Percentiles rank a stretch among this genome's conserved stretches.
phyloP scores from a whole-genome alignment of 805 yeast genomes.

The Teunomyces lycoperdinae region DNA sequence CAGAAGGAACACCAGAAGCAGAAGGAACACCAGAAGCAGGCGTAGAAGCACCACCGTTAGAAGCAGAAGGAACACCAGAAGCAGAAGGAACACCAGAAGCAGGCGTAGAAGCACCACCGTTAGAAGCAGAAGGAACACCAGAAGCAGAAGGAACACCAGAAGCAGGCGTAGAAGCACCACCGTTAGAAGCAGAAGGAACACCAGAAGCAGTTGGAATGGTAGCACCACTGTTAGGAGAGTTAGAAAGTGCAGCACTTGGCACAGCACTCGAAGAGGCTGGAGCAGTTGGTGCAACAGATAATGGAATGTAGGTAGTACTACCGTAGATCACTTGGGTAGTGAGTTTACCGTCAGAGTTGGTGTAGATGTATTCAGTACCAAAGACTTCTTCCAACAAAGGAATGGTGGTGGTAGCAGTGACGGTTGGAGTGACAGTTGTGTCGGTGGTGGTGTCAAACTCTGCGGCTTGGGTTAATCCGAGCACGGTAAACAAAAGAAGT shows the following conservation, averaged over 20 bases:
- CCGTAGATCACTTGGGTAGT: slow-evolving; percentile 27
- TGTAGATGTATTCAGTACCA: slow-evolving; percentile 30
- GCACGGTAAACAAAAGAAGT: slow-evolving; percentile 6
- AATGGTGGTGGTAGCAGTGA: slow-evolving; percentile 30
- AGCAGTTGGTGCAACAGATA: slow-evolving; percentile 3
- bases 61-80: background rate
- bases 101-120: slow-evolving; percentile 1
- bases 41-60: slow-evolving; percentile 4
- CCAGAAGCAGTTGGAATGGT: background rate
- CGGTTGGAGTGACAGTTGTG: slow-evolving; percentile 23
- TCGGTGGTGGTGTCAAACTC: slow-evolving; percentile 21
- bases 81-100: background rate
- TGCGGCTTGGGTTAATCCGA: slow-evolving; percentile 4
- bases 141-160: slow-evolving; percentile 1
- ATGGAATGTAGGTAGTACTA: slow-evolving; percentile 8
- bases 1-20: slow-evolving; percentile 3
- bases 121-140: slow-evolving; percentile 1
- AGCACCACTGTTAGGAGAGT: background rate
- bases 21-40: slow-evolving; percentile 4
- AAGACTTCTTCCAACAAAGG: slow-evolving; percentile 22
- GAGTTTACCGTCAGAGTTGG: slow-evolving; percentile 25
- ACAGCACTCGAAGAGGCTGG: slow-evolving; percentile 3
- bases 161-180: background rate
- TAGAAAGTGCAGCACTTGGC: slow-evolving; percentile 7
- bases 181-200: background rate